These are phyloP conservation scores for Madurella fahalii DNA, from an alignment of 2,329 filamentous ascomycete genomes.

Conservation along the genomic window DNA sequence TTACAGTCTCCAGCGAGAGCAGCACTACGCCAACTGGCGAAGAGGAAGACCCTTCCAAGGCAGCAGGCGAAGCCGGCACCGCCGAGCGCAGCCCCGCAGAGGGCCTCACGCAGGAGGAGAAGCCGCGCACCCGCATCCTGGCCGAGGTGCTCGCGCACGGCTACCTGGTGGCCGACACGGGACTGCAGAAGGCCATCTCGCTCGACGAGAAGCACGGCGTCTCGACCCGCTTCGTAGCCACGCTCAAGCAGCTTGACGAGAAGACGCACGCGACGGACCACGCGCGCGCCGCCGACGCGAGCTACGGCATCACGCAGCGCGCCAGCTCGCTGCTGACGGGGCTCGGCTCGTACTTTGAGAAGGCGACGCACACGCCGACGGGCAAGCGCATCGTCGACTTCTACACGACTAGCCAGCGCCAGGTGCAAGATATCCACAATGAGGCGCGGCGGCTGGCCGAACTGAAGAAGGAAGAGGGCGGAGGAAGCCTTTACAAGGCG, in stretches of 20 bases:
- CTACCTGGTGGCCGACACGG: constrained; percentile 72
- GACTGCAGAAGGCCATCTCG: constrained; percentile 77
- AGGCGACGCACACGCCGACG: constrained; percentile 80
- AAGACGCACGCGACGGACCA: constrained; percentile 87
- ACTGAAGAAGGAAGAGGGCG: constrained; percentile 68
- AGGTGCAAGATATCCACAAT: constrained; percentile 88
- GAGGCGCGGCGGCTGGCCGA: constrained; percentile 87
- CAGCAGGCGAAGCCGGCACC: constrained; percentile 39
- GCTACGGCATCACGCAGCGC: constrained; percentile 74
- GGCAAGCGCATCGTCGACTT: constrained; percentile 85
- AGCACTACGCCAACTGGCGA: constrained; percentile 53
- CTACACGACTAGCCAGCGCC: constrained; percentile 78
- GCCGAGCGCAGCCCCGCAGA: constrained; percentile 59
- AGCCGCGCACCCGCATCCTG: constrained; percentile 87
- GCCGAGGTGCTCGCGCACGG: constrained; percentile 97
- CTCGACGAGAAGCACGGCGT: constrained; percentile 89
- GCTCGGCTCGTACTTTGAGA: constrained; percentile 87
- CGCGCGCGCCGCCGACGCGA: constrained; percentile 77
- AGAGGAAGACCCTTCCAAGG: constrained; percentile 26
- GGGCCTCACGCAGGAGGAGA: constrained; percentile 90
- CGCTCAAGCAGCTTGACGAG: constrained; percentile 71
- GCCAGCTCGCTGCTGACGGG: constrained; percentile 62
- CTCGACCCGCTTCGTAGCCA: constrained; percentile 71
- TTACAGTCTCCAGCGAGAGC: constrained; percentile 64
- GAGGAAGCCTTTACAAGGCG: constrained; percentile 57